Percentiles rank a stretch among this genome's conserved stretches.
These are phyloP conservation scores for Cladophialophora psammophila DNA, from an alignment of 2,329 filamentous ascomycete genomes.

Conservation along the genomic window DNA sequence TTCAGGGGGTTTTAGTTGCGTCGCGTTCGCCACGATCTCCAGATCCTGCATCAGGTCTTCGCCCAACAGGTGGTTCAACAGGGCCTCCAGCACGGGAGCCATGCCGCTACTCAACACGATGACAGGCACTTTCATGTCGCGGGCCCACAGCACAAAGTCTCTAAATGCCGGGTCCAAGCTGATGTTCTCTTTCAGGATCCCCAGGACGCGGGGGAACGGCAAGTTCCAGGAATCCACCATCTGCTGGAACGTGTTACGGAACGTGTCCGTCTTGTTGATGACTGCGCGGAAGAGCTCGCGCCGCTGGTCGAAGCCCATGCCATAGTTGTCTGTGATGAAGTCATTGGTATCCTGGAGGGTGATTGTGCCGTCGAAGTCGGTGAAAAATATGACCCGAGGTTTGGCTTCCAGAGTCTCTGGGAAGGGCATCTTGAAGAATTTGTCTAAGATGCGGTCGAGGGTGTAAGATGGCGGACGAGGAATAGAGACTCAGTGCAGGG, in stretches of 20 bases:
- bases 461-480: neutral
- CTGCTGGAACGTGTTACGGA: conserved; percentile 75
- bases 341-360: conserved; percentile 77
- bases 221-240: conserved; percentile 89
- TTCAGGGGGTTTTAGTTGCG: conserved; percentile 68
- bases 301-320: conserved; percentile 77
- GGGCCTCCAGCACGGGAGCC: conserved; percentile 85
- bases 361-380: conserved; percentile 97
- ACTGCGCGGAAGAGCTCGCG: conserved; percentile 77
- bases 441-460: neutral
- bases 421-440: conserved; percentile 35
- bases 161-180: conserved; percentile 87
- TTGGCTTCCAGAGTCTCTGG: conserved; percentile 55
- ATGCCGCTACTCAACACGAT: conserved; percentile 93
- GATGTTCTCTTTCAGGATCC: conserved; percentile 80
- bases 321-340: conserved; percentile 85
- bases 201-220: conserved; percentile 82
- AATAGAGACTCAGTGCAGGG: neutral
- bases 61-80: conserved; percentile 83
- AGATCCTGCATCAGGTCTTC: conserved; percentile 74
- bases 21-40: conserved; percentile 89
- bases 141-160: conserved; percentile 84
- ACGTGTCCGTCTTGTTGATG: conserved; percentile 65
- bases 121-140: conserved; percentile 83
- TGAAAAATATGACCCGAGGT: conserved; percentile 96